Base-by-base conservation (phyloP, 1,284 basidiomycete species). In the Microbotryum intermedium region DNA sequence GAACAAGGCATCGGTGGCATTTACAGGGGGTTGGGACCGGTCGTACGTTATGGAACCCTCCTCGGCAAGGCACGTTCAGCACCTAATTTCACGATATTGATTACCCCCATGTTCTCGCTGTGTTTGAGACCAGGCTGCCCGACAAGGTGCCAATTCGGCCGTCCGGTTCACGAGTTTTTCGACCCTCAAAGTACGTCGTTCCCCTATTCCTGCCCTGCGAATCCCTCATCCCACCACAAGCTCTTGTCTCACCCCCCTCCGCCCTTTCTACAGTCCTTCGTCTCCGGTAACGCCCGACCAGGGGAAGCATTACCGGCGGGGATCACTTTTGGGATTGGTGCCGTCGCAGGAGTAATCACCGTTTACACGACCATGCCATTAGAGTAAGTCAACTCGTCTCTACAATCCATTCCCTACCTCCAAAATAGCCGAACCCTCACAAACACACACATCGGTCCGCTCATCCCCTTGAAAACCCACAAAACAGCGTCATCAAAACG, bases 91-190 rank as follows among this genome's bases (percentile, higher is more conserved):
- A 42, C 18, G n/a, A 20, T 28, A 45, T 25, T 43, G 23, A 47
- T 29, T 43, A 4, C 23, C 28, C 21, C 26, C 48, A 20, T 48
- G 26, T 28, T 8, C 39, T 43, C 11, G 34, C 34, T 30, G 29
- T 10, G 10, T 30, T 20, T 1, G 51, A 43, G 16, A 3, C 0
- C 70, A 92, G 90, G 90, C 95, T 84, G 87, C 97, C 82, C 85
- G 93, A 45, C 94, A 98, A 82, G 92, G 92, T 23, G 92, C 92
- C 43, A 97, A 97, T 75, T 95, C 91, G 10, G 91, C 93, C 16
- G 85, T 98, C 39, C 82, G 94, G n/a, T 97, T 97, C 77, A 93
- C 92, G 51, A 92, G 90, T 0, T 97, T 97, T 76, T 85, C 87
- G 8, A 92, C 89, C 0, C 79, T 97, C 65, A 95, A 95, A 76